Percentiles rank a stretch among this genome's conserved stretches.
Conservation (phyloP, 805 yeast genomes). For the Wickerhamomyces alni region DNA sequence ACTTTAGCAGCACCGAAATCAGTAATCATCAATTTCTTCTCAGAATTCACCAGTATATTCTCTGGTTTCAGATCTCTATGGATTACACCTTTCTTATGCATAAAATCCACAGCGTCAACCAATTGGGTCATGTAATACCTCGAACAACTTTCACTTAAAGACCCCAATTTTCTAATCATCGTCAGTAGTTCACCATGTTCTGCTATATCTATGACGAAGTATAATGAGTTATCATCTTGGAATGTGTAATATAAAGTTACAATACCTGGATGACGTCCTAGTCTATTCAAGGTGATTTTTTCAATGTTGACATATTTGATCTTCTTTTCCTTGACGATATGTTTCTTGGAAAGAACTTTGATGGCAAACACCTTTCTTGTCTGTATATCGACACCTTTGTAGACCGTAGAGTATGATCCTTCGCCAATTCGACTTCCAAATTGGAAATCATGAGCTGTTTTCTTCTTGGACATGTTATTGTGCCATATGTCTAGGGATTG, state of each 20-base stretch:
- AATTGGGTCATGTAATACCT: constrained; percentile 81
- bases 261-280: constrained; percentile 93
- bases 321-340: constrained; percentile 90
- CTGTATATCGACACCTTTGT: constrained; percentile 73
- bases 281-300: constrained; percentile 77
- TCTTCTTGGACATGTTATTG: constrained; percentile 31
- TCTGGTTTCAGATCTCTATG: constrained; percentile 96
- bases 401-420: constrained; percentile 94
- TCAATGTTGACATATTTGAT: constrained; percentile 95
- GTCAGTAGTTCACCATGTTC: constrained; percentile 90
- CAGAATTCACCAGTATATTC: constrained; percentile 77
- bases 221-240: constrained; percentile 83
- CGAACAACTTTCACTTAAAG: constrained; percentile 67
- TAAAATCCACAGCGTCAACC: constrained; percentile 84
- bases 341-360: constrained; percentile 85
- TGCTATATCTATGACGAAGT: constrained; percentile 91
- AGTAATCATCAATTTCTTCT: constrained; percentile 85
- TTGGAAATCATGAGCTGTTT: constrained; percentile 69
- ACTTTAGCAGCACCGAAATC: constrained; percentile 98
- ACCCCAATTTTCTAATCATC: constrained; percentile 70
- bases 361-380: constrained; percentile 77
- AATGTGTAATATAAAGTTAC: constrained; percentile 89
- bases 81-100: constrained; percentile 84
- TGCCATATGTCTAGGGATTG: neutral
- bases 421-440: constrained; percentile 85